Conservation (phyloP, 192 early-diverging fungal species). For the Chytriomyces sp. region DNA sequence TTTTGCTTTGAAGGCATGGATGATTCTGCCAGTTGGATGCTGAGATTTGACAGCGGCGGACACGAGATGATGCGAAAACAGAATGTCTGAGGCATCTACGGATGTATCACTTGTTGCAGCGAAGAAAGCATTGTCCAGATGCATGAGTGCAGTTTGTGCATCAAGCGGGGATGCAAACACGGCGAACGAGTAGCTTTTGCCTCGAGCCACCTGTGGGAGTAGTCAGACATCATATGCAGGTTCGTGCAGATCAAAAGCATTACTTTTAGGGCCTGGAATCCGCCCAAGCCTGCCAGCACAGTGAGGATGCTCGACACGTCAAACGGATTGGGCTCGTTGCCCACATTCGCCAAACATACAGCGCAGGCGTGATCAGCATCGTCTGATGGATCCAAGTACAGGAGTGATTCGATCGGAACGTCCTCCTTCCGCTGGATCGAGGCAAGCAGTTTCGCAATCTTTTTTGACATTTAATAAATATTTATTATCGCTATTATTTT, state of each 20-base stretch:
- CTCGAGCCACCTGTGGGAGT: constrained; percentile 5
- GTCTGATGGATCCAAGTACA: background rate
- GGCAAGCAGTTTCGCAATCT: constrained; percentile 14
- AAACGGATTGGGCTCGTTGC: constrained; percentile 2
- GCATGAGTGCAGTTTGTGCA: background rate
- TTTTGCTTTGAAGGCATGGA: constrained; percentile 13
- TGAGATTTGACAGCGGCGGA: background rate
- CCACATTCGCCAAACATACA: constrained; percentile 24
- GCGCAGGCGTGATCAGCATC: background rate
- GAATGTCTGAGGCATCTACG: background rate
- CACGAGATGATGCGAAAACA: background rate
- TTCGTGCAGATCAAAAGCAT: background rate
- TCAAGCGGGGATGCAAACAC: constrained; percentile 1
- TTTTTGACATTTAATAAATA: background rate
- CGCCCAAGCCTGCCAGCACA: background rate
- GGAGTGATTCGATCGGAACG: background rate
- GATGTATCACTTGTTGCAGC: background rate
- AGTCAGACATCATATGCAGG: background rate
- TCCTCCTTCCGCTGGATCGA: constrained; percentile 4
- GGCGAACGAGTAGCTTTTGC: constrained; percentile 21
- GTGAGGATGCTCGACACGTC: background rate
- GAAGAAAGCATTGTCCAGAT: constrained; percentile 19
- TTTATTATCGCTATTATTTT: too few species aligned
- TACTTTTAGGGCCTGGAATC: constrained; percentile 16
- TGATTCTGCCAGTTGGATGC: background rate